Conservation (phyloP, 192 early-diverging fungal species). For the Geranomyces michiganensis region DNA sequence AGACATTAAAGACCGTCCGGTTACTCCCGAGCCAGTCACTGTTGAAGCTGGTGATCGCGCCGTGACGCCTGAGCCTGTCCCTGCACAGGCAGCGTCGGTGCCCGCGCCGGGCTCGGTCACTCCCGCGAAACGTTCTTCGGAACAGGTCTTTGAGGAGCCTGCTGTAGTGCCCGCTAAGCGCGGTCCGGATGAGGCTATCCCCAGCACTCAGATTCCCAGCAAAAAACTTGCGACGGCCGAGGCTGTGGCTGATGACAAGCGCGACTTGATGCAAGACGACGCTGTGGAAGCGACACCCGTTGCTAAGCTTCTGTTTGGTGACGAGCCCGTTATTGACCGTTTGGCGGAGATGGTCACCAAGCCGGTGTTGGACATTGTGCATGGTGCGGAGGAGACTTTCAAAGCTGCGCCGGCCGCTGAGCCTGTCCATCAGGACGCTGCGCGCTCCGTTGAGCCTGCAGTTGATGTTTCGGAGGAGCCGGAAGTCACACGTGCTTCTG, state of each 20-base stretch:
- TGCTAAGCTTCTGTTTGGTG: background rate
- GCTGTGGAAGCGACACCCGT: background rate
- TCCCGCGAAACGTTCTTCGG: slow-evolving; percentile 20
- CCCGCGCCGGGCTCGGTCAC: background rate
- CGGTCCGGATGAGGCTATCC: background rate
- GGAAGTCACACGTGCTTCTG: too few species aligned
- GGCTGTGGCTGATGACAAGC: background rate
- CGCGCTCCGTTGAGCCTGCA: too few species aligned
- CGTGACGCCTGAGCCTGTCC: slow-evolving; percentile 1
- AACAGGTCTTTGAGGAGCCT: slow-evolving; percentile 14
- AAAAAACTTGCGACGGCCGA: slow-evolving; percentile 6
- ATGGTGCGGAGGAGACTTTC: background rate
- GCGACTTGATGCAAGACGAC: background rate
- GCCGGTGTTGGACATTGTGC: background rate
- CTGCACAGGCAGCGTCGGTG: background rate
- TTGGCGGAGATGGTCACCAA: background rate
- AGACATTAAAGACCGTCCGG: background rate
- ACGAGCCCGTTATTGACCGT: background rate
- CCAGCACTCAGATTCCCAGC: background rate
- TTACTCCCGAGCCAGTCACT: background rate
- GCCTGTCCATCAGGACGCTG: too few species aligned
- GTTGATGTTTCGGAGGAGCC: too few species aligned
- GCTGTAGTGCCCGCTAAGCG: slow-evolving; percentile 17
- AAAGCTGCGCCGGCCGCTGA: too few species aligned
- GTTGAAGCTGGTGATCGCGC: background rate